These are phyloP conservation scores for Echinochloa phyllopogon DNA, from an alignment of 176 grass and related monocot genomes.

Conservation along the genomic window DNA sequence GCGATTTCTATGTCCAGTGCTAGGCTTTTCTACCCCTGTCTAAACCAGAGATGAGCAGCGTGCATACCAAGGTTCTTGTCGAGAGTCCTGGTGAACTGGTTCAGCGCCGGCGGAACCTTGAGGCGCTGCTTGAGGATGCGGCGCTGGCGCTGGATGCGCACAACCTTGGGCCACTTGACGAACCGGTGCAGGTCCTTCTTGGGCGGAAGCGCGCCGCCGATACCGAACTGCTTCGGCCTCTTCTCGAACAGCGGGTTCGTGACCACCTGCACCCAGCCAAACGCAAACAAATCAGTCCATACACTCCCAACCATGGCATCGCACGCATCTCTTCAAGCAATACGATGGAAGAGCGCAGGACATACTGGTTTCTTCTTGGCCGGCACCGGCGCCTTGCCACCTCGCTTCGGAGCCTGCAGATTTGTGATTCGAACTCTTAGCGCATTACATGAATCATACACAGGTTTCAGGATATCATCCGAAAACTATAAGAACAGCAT, in stretches of 20 bases:
- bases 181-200: conserved; percentile 86
- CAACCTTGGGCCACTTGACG: conserved; percentile 95
- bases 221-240: conserved; percentile 91
- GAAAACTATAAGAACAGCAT: no score
- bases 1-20: no score
- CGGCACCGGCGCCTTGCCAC: conserved; percentile 54
- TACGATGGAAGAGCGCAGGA: background rate
- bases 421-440: conserved; percentile 9
- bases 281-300: background rate
- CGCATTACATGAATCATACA: background rate
- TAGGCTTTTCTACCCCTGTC: background rate
- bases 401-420: conserved; percentile 80
- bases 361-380: conserved; percentile 71
- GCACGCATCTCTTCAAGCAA: background rate
- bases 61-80: conserved; percentile 84
- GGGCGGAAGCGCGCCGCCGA: conserved; percentile 78
- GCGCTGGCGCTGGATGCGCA: conserved; percentile 84
- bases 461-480: background rate
- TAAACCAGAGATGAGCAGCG: background rate
- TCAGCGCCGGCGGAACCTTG: conserved; percentile 84
- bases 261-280: conserved; percentile 55
- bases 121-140: conserved; percentile 94
- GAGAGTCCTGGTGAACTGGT: conserved; percentile 93
- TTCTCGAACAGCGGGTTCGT: conserved; percentile 87
- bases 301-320: background rate